Evolutionary conservation across 345 rosid species (phyloP), one percentile per base, ranked within the genome.

Genomic region (Gossypium sturtianum): DNA sequence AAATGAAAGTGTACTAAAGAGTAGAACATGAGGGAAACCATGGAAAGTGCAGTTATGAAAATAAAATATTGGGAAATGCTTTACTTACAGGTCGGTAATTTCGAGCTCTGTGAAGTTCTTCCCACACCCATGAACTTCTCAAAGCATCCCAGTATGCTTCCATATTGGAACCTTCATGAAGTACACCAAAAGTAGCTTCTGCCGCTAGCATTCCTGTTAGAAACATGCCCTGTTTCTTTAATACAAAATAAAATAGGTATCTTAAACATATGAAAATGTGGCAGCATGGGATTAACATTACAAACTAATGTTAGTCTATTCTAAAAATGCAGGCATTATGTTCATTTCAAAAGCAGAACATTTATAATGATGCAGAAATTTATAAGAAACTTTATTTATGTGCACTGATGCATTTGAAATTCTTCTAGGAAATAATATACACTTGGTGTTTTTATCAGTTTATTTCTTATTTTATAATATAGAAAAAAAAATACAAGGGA

Each of bases 151-250:
- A 92, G 77, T 91, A 94, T 23, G 78, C 75, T 66, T 89, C 91
- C 89, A 91, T 86, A 76, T 79, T 85, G 71, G 78, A 79, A 51
- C 83, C 88, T 76, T 85, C 85, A 66, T 77, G 82, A 82, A 94
- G 89, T 54, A 73, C 79, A 71, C 90, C 88, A 83, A 91, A 91
- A 76, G 92, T 82, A 81, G 93, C 95, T 76, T 94, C 97, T 60
- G 97, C 98, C 58, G 97, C 98, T 68, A 94, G 85, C 97, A 92
- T 94, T 75, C 98, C 97, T 94, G 85, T 69, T 73, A 53, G 57
- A 84, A 76, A 76, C 34, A 74, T 64, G 47, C 10, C 56, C 17
- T 11, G 9, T 4, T 59, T 59, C 25, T 12, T 59, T 59, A 10
- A 22, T 20, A 58, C 34, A 17, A 11, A 10, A 25, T 59, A 23